Base-by-base conservation (phyloP, 768 basidiomycete species). In the Phylloporus arenicola region DNA sequence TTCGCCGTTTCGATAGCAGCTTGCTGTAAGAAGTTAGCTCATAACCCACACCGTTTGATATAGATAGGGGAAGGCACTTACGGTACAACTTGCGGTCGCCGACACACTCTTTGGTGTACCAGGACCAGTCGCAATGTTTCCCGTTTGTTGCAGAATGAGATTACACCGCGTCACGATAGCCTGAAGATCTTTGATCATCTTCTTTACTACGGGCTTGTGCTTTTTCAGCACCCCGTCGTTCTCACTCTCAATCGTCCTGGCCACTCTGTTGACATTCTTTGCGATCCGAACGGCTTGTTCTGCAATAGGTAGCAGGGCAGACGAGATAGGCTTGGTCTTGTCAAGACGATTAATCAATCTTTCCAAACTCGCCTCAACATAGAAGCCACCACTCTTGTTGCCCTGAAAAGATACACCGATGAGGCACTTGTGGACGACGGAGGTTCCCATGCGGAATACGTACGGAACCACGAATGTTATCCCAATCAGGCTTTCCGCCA, bases 121-220 rank as follows among this genome's bases (percentile, higher is more conserved):
- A 17, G 57, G 57, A 14, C 57, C 57, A 13, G 45, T 55, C 12
- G 50, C 52, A n/a, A 38, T 27, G n/a, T 43, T 54, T 1, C 53
- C 57, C 2, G 53, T 51, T 34, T 58, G 57, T 25, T 51, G 57
- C 11, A 58, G 47, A 38, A 58, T 52, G 19, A 58, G 57, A 30
- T 58, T 58, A 35, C 57, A 58, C 34, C 45, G 56, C 11, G 57
- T 58, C n/a, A 58, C 57, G n/a, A 55, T 52, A 13, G 25, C 45
- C 20, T 47, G 52, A 14, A 58, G 47, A 14, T 39, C 24, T 5
- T 51, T 48, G 19, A 50, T 58, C 57, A 58, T 58, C 48, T 34
- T 47, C 12, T 58, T 50, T 5, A 58, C 50, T 22, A 14, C 38
- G 1, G 47, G 16, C 31, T 51, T 44, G 34, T 51, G 34, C 24